Evolutionary conservation across 106 monocot species (phyloP).

Genomic region (Dendrobium officinale): DNA sequence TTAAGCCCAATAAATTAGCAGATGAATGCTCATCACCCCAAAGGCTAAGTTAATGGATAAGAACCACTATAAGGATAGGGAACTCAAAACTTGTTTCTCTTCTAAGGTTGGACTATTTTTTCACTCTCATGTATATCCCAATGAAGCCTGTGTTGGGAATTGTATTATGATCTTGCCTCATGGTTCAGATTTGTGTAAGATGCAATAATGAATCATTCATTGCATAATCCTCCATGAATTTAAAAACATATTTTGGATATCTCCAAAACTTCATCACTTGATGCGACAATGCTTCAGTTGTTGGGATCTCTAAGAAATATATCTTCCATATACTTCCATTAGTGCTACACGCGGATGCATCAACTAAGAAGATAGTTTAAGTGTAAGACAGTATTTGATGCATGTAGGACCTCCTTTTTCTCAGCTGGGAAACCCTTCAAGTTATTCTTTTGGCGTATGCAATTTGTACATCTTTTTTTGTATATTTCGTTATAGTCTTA

Average conservation of each 20-base stretch:
- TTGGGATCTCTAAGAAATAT: no score
- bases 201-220: neutral
- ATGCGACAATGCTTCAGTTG: neutral
- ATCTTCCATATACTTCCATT: neutral
- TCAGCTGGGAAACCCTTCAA: neutral
- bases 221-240: neutral
- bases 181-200: slow-evolving; percentile 1
- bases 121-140: no score
- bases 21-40: neutral
- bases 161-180: neutral
- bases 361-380: neutral
- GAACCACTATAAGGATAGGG: neutral
- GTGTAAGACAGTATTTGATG: neutral
- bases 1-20: neutral
- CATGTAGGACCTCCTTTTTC: neutral
- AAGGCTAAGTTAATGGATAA: neutral
- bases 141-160: neutral
- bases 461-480: neutral
- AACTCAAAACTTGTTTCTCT: neutral
- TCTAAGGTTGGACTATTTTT: no score
- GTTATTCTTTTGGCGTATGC: neutral
- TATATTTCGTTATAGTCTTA: neutral
- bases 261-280: neutral
- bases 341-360: neutral
- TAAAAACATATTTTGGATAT: neutral